Percentiles rank a stretch among this genome's conserved stretches.
phyloP scores from a whole-genome alignment of 139 green algal species.

The Picochlorum sp. region DNA sequence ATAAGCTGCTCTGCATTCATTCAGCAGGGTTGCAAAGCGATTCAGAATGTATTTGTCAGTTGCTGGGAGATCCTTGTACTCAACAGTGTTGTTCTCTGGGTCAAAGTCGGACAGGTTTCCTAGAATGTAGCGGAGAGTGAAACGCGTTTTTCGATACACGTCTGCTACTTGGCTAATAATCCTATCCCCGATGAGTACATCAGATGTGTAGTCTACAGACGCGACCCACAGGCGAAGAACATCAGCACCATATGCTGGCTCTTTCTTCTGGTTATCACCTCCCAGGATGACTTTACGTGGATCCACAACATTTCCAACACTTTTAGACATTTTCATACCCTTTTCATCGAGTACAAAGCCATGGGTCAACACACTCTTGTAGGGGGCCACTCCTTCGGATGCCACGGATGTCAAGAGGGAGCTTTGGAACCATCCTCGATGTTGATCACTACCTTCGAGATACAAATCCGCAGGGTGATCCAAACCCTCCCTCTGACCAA shows the following conservation, averaged over 20 bases:
- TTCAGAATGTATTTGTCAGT: constrained; percentile 64
- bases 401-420: constrained; percentile 90
- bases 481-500: constrained; percentile 39
- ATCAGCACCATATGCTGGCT: constrained; percentile 85
- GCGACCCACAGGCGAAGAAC: constrained; percentile 95
- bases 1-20: constrained; percentile 67
- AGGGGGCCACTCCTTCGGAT: constrained; percentile 69
- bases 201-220: constrained; percentile 84
- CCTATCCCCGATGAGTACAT: constrained; percentile 76
- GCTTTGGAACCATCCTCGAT: constrained; percentile 97
- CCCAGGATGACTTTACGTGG: constrained; percentile 80
- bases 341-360: constrained; percentile 51
- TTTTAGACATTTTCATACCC: constrained; percentile 92
- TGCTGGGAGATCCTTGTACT: constrained; percentile 46
- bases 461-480: constrained; percentile 91
- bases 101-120: constrained; percentile 87
- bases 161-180: constrained; percentile 88
- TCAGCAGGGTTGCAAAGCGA: constrained; percentile 31
- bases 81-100: constrained; percentile 38
- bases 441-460: constrained; percentile 96
- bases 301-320: constrained; percentile 91
- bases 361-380: constrained; percentile 89
- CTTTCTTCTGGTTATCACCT: constrained; percentile 83
- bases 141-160: constrained; percentile 83
- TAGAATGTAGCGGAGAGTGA: constrained; percentile 92